Base-by-base conservation (phyloP, 108 stramenopile species). In the Fistulifera pelliculosa region DNA sequence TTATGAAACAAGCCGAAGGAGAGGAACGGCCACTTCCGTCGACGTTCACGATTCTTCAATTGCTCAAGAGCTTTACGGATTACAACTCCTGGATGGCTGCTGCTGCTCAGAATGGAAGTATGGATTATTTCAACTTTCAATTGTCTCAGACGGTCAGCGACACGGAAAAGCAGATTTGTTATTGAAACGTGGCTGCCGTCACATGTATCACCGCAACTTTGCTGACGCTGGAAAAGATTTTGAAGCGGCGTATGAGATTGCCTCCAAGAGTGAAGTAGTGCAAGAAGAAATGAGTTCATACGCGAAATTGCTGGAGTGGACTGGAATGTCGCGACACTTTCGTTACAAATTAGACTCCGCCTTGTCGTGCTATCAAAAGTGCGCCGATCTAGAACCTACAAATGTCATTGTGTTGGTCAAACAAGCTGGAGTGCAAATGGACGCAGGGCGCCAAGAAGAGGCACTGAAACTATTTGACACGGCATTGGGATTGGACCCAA, bases 381-480 rank as follows among this genome's bases (percentile, higher is more conserved):
- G 83, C 54, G 64, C 74, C 13, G 79, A 80, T 15, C 59, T 87
- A 62, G 88, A 90, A 53, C 88, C 93, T 21, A 73, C 68, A 17
- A 94, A 88, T 64, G 77, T 85, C 1, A 74, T 83, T 56, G 45
- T 94, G 43, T 41, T 90, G 57, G 93, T 94, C 22, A 94, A 90
- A 56, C 63, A 79, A 61, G 93, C 93, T 15, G 88, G 93, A 7
- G 86, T 94, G 10, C 74, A 83, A 58, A 94, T 94, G 93, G 93
- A 94, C 52, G 82, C 56, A 31, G 63, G 63, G 8, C 62, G 85
- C 6, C 79, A 82, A n/a, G 55, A 74, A 2, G 71, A 75, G 26
- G 88, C 93, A 5, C 60, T 86, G 43, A 56, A 64, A 24, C 61
- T 90, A 1, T 94, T 94, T 57, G 79, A 79, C 22, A 59, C 68